Evolutionary conservation across 2,329 filamentous ascomycete species (phyloP), one percentile per base, ranked within the genome.

Genomic region (Apiospora koreana): DNA sequence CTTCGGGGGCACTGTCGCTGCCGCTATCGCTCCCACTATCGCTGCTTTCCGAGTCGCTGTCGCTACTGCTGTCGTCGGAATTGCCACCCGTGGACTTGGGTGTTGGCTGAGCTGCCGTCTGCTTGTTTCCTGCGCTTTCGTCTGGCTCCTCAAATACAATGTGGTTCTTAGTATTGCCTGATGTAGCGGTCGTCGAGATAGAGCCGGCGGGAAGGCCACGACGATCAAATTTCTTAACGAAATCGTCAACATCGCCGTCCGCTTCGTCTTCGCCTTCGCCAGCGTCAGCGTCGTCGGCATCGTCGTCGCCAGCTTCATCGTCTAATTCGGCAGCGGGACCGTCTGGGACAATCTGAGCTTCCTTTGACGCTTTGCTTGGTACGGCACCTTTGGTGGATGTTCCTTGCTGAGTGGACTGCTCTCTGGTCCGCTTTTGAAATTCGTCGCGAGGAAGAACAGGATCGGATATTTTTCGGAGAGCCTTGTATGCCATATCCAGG

Each of bases 181-280:
- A 73, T 75, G 7, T 78, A 75, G 65, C 73, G 77, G 10, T 73
- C 72, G 48, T 68, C 71, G 79, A 77, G 46, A 83, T 81, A 1
- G 81, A 81, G 5, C 82, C 82, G 7, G 80, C 76, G 1, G 82
- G 82, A 28, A 83, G 79, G 0, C 82, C 82, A 38, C 80, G 77
- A 25, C 77, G 74, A 66, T 83, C 82, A 73, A 77, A 79, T 67
- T 79, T 77, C 67, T 75, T 79, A 31, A 80, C 72, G 16, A 79
- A 69, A 8, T 75, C 74, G 8, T 74, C 71, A 1, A 77, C 64
- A 7, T 46, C 41, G 16, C 75, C 74, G 7, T 73, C 71, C 1
- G 77, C 64, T 31, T 54, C 74, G 7, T 75, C 76, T n/a, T n/a
- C n/a, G n/a, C n/a, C n/a, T n/a, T n/a, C n/a, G n/a, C n/a, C n/a